A percentile compares a stretch with the other conserved stretches of the same genome.
Evolutionary conservation across 2,329 filamentous ascomycete genomes (phyloP).

Genomic region (Xylariaceae sp.): DNA sequence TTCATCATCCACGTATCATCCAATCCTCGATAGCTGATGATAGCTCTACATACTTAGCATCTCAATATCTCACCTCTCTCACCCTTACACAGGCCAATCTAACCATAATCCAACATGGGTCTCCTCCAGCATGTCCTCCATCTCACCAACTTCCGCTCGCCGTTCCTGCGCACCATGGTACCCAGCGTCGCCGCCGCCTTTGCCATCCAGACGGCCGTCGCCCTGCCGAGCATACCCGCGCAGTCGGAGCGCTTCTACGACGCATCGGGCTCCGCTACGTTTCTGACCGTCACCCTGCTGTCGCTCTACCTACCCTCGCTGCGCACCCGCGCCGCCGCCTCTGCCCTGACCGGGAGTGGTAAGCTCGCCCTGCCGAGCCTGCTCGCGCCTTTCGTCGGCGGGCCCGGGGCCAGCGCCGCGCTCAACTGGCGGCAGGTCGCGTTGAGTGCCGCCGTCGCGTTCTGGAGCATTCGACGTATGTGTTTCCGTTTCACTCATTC

Average conservation of each 20-base stretch:
- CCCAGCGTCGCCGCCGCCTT: slow-evolving; percentile 60
- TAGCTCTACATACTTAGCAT: no score
- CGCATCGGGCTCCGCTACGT: slow-evolving; percentile 61
- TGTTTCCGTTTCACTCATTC: background rate
- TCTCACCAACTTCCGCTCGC: slow-evolving; percentile 56
- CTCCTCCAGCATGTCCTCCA: slow-evolving; percentile 46
- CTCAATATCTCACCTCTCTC: background rate
- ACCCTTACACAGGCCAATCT: background rate
- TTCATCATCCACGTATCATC: no score
- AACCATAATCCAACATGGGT: slow-evolving; percentile 21
- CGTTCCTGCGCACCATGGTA: slow-evolving; percentile 58
- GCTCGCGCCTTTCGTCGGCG: slow-evolving; percentile 36
- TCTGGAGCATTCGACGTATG: slow-evolving; percentile 60
- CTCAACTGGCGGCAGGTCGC: slow-evolving; percentile 57
- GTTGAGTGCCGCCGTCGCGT: slow-evolving; percentile 33
- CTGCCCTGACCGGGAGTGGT: slow-evolving; percentile 26
- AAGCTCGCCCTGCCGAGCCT: slow-evolving; percentile 43
- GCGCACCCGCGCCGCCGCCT: slow-evolving; percentile 46
- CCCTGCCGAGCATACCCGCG: slow-evolving; percentile 55
- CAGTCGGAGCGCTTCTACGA: slow-evolving; percentile 67
- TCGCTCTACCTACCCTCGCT: slow-evolving; percentile 58
- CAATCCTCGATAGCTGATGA: no score
- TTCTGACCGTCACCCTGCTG: slow-evolving; percentile 59
- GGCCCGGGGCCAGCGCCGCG: slow-evolving; percentile 22
- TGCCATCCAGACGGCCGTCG: slow-evolving; percentile 58